Percentiles rank a stretch among this genome's conserved stretches.
Evolutionary conservation across 116 monocot genomes (phyloP).

Genomic region (Zostera marina): DNA sequence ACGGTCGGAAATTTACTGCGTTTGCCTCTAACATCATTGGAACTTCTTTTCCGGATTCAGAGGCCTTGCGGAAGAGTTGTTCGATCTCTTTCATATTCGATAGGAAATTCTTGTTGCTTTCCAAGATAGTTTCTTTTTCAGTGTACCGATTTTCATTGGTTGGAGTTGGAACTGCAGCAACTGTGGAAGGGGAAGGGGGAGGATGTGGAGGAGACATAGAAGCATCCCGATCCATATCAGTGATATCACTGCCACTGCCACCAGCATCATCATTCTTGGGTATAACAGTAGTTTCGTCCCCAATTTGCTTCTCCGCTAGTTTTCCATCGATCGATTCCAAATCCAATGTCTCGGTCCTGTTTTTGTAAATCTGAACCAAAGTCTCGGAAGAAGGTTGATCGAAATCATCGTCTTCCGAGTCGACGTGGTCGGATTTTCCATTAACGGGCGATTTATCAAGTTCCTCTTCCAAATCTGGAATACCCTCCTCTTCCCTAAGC

Average conservation of each 20-base stretch:
- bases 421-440: slow-evolving; percentile 24
- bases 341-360: slow-evolving; percentile 31
- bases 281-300: too few species aligned
- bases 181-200: not conserved
- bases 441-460: slow-evolving; percentile 20
- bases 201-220: too few species aligned
- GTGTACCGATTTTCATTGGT: slow-evolving; percentile 11
- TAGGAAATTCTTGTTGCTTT: slow-evolving; percentile 29
- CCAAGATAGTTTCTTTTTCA: not conserved
- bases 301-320: too few species aligned
- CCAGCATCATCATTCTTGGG: too few species aligned
- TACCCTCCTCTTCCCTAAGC: not conserved
- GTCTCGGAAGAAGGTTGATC: slow-evolving; percentile 49
- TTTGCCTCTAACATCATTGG: slow-evolving; percentile 87
- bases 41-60: slow-evolving; percentile 82
- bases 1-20: slow-evolving; percentile 42
- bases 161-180: slow-evolving; percentile 12
- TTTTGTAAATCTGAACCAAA: slow-evolving; percentile 61
- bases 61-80: slow-evolving; percentile 57
- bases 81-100: slow-evolving; percentile 73
- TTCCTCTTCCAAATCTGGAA: slow-evolving; percentile 64
- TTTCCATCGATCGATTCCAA: too few species aligned
- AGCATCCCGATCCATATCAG: too few species aligned
- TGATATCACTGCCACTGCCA: too few species aligned
- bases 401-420: slow-evolving; percentile 76